These are phyloP conservation scores for Spatholobus suberectus DNA, from an alignment of 306 rosid genomes.

Conservation along the genomic window DNA sequence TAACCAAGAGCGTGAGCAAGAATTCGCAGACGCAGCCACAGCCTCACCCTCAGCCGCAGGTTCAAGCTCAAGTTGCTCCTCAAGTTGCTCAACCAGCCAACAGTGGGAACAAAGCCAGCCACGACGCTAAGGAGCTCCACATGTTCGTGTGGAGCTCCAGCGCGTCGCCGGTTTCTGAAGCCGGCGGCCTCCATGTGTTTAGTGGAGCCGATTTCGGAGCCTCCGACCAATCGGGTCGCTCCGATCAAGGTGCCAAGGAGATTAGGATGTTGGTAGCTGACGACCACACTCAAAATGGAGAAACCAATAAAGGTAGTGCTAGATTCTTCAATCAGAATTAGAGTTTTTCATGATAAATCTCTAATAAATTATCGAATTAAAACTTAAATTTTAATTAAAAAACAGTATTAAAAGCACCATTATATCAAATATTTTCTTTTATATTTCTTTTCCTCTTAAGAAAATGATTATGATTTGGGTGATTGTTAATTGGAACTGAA, in stretches of 20 bases:
- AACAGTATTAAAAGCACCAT: too few relatives aligned
- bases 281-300: slow-evolving; percentile 80
- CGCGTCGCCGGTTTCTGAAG: slow-evolving; percentile 80
- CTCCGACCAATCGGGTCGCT: slow-evolving; percentile 85
- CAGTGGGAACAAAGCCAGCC: slow-evolving; percentile 48
- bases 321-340: neutral
- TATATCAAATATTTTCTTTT: too few relatives aligned
- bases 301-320: slow-evolving; percentile 65
- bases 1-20: slow-evolving; percentile 52
- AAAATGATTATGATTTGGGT: slow-evolving; percentile 11
- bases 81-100: slow-evolving; percentile 14
- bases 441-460: too few relatives aligned
- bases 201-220: slow-evolving; percentile 66
- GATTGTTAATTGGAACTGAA: slow-evolving; percentile 22
- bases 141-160: slow-evolving; percentile 98
- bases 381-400: too few relatives aligned
- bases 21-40: slow-evolving; percentile 41
- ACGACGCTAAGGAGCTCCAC: slow-evolving; percentile 91
- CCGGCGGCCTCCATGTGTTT: slow-evolving; percentile 78
- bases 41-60: slow-evolving; percentile 11
- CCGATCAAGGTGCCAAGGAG: slow-evolving; percentile 93
- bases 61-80: slow-evolving; percentile 23
- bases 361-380: too few relatives aligned
- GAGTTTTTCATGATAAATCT: neutral
- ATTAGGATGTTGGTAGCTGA: slow-evolving; percentile 89